Evolutionary conservation across 441 rosid species (phyloP), one percentile per base, ranked within the genome.

Genomic region (Populus hybrid): DNA sequence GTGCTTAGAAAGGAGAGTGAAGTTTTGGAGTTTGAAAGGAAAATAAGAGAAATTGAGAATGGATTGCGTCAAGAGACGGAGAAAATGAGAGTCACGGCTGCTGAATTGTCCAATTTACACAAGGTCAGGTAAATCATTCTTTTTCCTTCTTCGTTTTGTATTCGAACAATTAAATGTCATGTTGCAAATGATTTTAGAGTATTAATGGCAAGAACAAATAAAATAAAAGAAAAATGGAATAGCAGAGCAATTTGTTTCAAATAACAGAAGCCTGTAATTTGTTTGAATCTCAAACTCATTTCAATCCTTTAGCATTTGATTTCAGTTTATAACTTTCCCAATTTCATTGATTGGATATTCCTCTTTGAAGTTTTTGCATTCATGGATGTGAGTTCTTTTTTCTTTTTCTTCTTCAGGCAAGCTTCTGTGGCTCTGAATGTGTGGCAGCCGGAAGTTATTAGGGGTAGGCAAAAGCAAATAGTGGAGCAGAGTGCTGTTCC

Each of bases 361-460:
- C 40, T 56, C 68, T 33, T 50, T 20, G 14, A 50, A 7, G 4
- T 36, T 35, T 11, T 7, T 2, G 16, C 45, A 38, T 29, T 16
- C 10, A 4, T 18, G 10, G 50, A 9, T 50, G 24, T 2, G 5
- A 72, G 28, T 8, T 73, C 56, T 31, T 67, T 69, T 20, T 50
- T 59, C 7, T 10, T 23, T 33, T 6, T 81, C 33, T 31, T 31
- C 75, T 82, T 79, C 78, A 93, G 99, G 90, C 97, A 90, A 89
- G 97, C 97, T 45, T 88, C 94, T 0, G 95, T 92, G 77, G 99
- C 99, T 67, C 73, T 93, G 91, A 91, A 91, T 21, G 97, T 95
- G 35, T 95, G 99, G 98, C 99, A 93, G 78, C 98, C 97, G 0
- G 90, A 89, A 78, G 81, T 89, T 8, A 87, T 93, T 24, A 87